phyloP scores from a whole-genome alignment of 306 rosid species.

The Datisca glomerata region DNA sequence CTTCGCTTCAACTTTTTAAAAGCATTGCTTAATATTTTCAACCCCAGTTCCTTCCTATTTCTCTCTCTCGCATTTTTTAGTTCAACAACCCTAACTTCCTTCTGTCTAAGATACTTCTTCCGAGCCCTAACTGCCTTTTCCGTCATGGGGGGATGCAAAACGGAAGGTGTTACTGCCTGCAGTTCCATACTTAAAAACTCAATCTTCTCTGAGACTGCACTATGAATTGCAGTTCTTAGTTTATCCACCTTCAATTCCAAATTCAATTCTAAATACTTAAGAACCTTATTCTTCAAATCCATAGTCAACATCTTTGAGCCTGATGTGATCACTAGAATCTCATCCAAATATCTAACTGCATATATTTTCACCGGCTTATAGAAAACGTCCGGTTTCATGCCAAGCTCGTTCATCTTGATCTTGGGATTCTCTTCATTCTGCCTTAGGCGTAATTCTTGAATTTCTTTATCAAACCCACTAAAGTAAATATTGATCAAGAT shows the following conservation, averaged over 20 bases:
- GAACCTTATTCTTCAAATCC: slow-evolving; percentile 50
- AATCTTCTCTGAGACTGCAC: slow-evolving; percentile 78
- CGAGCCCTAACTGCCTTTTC: slow-evolving; percentile 80
- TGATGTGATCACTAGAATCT: slow-evolving; percentile 54
- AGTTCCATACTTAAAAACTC: slow-evolving; percentile 75
- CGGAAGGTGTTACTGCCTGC: slow-evolving; percentile 63
- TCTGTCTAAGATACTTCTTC: slow-evolving; percentile 76
- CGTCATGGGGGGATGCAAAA: slow-evolving; percentile 52
- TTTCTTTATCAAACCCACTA: slow-evolving; percentile 61
- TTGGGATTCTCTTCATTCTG: slow-evolving; percentile 36
- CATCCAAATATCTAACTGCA: slow-evolving; percentile 83
- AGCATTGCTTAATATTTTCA: slow-evolving; percentile 55
- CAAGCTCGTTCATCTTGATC: slow-evolving; percentile 20
- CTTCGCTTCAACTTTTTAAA: slow-evolving; percentile 52
- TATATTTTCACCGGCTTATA: slow-evolving; percentile 74
- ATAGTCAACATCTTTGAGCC: slow-evolving; percentile 50
- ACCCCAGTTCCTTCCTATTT: slow-evolving; percentile 67
- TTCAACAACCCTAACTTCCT: slow-evolving; percentile 68
- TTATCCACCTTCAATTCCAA: slow-evolving; percentile 53
- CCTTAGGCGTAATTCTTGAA: slow-evolving; percentile 51
- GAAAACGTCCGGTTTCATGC: slow-evolving; percentile 27
- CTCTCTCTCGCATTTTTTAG: slow-evolving; percentile 73
- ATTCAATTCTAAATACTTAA: slow-evolving; percentile 42
- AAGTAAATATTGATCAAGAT: slow-evolving; percentile 64
- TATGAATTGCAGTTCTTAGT: slow-evolving; percentile 54